A percentile compares a stretch with the other conserved stretches of the same genome.
Evolutionary conservation across 257 asterid genomes (phyloP).

Genomic region (Phtheirospermum japonicum): DNA sequence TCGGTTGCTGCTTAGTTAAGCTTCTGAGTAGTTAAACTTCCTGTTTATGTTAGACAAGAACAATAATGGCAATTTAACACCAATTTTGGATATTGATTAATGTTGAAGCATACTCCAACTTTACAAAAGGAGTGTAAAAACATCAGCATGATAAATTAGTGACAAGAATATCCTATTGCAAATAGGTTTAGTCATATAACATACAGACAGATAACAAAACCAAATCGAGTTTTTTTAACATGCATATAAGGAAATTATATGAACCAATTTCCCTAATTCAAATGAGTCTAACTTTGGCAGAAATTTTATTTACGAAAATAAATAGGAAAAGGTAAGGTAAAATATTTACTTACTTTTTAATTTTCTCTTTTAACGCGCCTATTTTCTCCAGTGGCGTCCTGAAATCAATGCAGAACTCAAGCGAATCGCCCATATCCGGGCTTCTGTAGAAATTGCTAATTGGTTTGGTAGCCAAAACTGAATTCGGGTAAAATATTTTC

Average conservation of each 20-base stretch:
- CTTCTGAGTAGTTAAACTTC: neutral
- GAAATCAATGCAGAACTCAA: constrained; percentile 47
- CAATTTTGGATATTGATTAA: too few species aligned
- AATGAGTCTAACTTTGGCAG: neutral
- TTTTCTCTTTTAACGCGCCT: constrained; percentile 38
- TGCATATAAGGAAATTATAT: neutral
- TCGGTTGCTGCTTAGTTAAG: too few species aligned
- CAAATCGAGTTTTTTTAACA: neutral
- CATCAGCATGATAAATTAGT: neutral
- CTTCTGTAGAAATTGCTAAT: constrained; percentile 50
- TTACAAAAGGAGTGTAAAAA: neutral
- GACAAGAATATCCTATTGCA: neutral
- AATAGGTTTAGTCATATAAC: neutral
- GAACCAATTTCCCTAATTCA: neutral
- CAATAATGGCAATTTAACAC: neutral
- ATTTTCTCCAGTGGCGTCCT: constrained; percentile 45
- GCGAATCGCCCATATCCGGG: constrained; percentile 49
- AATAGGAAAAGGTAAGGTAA: neutral
- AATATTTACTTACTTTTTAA: constrained; percentile 34
- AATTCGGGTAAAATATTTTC: constrained; percentile 45
- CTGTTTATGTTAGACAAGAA: neutral
- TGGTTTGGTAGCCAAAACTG: constrained; percentile 44
- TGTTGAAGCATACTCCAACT: neutral
- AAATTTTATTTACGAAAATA: neutral
- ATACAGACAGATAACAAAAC: neutral